Conservation (phyloP, 2,329 filamentous ascomycete species). For the Colletotrichum neosansevieriae region DNA sequence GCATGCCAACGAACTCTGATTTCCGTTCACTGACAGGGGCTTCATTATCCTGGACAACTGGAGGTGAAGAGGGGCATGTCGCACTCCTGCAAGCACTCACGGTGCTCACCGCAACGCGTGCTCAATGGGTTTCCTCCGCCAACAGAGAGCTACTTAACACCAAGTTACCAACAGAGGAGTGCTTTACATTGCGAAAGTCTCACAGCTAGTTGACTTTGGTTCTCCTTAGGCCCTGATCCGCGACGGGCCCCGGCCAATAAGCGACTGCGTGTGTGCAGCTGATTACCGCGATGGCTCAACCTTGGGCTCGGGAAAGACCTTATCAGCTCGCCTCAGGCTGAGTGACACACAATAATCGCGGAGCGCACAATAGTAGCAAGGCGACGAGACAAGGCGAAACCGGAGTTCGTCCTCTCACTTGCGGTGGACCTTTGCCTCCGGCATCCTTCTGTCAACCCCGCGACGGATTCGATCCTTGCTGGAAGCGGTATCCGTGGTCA, state of each 20-base stretch:
- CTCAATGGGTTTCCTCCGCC: not conserved
- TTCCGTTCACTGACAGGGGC: slow-evolving; percentile 21
- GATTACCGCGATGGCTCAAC: slow-evolving; percentile 36
- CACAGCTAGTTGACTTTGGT: not conserved
- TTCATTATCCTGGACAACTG: slow-evolving; percentile 13
- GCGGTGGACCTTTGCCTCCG: slow-evolving; percentile 1
- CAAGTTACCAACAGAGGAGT: not conserved
- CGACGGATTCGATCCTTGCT: not conserved
- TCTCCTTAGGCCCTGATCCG: not conserved
- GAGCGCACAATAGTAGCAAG: slow-evolving; percentile 6
- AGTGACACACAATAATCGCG: not conserved
- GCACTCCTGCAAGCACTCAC: slow-evolving; percentile 13
- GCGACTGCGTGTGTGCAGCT: not conserved
- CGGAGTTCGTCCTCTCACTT: not conserved
- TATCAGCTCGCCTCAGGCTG: slow-evolving; percentile 5
- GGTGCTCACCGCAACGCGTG: slow-evolving; percentile 3
- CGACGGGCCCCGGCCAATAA: slow-evolving; percentile 17
- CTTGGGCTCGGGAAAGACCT: not conserved
- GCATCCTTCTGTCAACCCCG: not conserved
- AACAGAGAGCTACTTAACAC: not conserved
- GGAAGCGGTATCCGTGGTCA: not conserved
- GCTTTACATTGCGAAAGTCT: not conserved
- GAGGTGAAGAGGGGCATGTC: not conserved
- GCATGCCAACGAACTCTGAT: slow-evolving; percentile 24
- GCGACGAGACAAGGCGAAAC: not conserved